Evolutionary conservation across 495 filamentous ascomycete genomes (phyloP), one percentile per base, ranked within the genome.

Genomic region (Lasiosphaeria miniovina): DNA sequence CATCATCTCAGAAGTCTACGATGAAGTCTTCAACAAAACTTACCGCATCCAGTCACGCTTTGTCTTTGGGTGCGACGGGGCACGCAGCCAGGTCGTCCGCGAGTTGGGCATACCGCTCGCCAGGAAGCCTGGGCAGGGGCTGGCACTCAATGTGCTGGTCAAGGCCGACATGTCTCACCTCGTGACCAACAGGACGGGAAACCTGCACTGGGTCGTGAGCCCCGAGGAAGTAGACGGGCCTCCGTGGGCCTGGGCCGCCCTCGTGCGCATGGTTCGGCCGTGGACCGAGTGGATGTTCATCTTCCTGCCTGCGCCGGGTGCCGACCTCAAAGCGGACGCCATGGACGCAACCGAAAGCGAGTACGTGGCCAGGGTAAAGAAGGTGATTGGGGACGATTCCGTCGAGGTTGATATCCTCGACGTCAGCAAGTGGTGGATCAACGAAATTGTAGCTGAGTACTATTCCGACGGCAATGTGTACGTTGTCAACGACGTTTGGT

Each of bases 41-140:
- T 82, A 84, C 64, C 66, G 68, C 3, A 76, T 85, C 35, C 68
- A 74, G 17, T 78, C 79, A 5, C 77, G 74, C 34, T 88, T 81
- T 58, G 68, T 87, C 2, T 84, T 85, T 58, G 84, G 84, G 0
- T 79, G 78, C 14, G 84, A 87, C 57, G 84, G 84, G 4, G 83
- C 79, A 0, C 67, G 79, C 12, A 82, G 79, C 60, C 70, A 74
- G 36, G 72, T 87, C n/a, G 67, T 83, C 6, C 68, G 74, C 15
- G 75, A 81, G 63, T 65, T 82, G 0, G 62, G 71, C 9, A 74
- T 83, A 24, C 79, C 80, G 1, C 67, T 85, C 46, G 69, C 75
- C 43, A 76, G 77, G 55, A 73, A 79, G 57, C 81, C 81, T 0
- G 78, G 79, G 2, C 80, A 83, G 55, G 82, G 82, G 1, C 60